Percentiles rank a stretch among this genome's conserved stretches.
Conservation (phyloP, 768 basidiomycete genomes). For the Kwoniella shandongensis region DNA sequence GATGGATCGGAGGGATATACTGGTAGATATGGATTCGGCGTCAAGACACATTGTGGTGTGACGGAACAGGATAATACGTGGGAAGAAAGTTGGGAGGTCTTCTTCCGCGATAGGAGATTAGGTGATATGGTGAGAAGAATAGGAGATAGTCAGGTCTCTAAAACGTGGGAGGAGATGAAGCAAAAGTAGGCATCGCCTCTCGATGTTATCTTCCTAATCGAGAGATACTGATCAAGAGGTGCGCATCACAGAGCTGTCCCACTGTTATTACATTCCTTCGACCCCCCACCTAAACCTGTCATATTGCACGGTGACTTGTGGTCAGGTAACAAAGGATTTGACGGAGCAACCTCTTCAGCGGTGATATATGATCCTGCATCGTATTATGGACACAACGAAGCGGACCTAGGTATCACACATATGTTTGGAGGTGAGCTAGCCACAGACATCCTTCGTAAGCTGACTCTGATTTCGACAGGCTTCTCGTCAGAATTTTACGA, state of each 20-base stretch:
- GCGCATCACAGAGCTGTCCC: conserved; percentile 35
- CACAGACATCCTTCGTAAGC: no score
- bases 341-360: conserved; percentile 21
- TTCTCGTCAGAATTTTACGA: conserved; percentile 49
- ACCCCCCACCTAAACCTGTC: conserved; percentile 40
- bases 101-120: conserved; percentile 43
- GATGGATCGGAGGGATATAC: conserved; percentile 15
- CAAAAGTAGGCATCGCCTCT: conserved; percentile 24
- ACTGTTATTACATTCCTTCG: conserved; percentile 27
- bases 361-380: conserved; percentile 49
- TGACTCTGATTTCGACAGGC: conserved; percentile 33
- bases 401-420: conserved; percentile 49
- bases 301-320: conserved; percentile 53
- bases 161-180: conserved; percentile 36
- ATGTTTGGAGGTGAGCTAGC: conserved; percentile 53
- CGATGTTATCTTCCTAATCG: background rate
- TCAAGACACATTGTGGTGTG: conserved; percentile 48
- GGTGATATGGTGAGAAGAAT: conserved; percentile 44
- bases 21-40: conserved; percentile 37
- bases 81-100: conserved; percentile 43
- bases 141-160: conserved; percentile 27
- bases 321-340: conserved; percentile 51
- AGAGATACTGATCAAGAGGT: background rate
- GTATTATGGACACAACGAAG: conserved; percentile 48
- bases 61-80: conserved; percentile 51